Base-by-base conservation (phyloP, 495 filamentous ascomycete species). In the Lindgomyces ingoldianus region DNA sequence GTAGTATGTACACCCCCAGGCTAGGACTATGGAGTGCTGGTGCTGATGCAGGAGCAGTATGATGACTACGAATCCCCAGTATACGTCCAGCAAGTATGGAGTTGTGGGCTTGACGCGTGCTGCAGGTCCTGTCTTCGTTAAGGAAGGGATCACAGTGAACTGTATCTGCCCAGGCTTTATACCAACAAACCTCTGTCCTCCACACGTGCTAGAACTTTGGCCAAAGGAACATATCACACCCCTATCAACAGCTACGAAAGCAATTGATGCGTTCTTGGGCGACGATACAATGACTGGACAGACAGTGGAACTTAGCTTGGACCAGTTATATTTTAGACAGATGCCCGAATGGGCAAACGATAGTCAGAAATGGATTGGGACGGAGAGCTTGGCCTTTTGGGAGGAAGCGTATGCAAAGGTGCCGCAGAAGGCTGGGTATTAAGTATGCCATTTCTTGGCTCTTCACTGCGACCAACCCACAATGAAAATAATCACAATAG, bases 151-250 rank as follows among this genome's bases (percentile, higher is more conserved):
- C 57, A 75, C 70, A 6, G 60, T 80, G 48, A 80, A 80, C 67
- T 69, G 68, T 19, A 60, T 79, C 26, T 76, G 75, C 50, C 77
- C 77, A 4, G 76, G 72, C 22, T 69, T 77, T 30, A 70, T 80
- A 1, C 52, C 59, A 8, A 79, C 78, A 1, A 70, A 62, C 14
- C 54, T 80, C 2, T 71, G 70, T n/a, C 76, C 78, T 9, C 70
- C 74, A 2, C 65, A 68, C 9, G 57, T 80, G 29, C 46, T 74
- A n/a, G 67, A 74, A 1, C n/a, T 51, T 1, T 76, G 71, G 58
- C 74, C 71, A 10, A 70, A 75, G 52, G 76, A 80, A 50, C 73
- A 77, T 27, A 70, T 76, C 41, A 80, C 78, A 58, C 75, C 77
- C 0, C 74, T 80, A 66, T 66, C 56, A n/a, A 77, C 76, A 16